These are phyloP conservation scores for Macadamia integrifolia DNA, from an alignment of 164 flowering plant genomes.

Conservation along the genomic window DNA sequence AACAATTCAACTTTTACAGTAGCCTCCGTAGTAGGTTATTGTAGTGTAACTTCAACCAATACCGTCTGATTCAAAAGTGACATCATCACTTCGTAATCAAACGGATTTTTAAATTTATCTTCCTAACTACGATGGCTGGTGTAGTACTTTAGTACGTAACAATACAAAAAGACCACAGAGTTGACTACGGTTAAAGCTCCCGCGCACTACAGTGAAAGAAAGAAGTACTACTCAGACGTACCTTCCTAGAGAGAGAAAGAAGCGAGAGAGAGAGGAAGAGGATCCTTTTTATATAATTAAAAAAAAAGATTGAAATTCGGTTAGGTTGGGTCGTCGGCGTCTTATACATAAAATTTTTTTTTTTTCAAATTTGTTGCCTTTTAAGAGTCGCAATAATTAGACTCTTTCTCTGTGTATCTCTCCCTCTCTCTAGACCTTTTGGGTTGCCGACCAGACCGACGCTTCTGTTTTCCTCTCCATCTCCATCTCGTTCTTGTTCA, in stretches of 20 bases:
- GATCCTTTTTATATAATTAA: too few relatives aligned
- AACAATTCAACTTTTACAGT: too few relatives aligned
- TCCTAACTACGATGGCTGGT: neutral
- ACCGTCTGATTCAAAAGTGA: neutral
- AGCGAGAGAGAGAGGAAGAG: too few relatives aligned
- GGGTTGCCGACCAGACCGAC: neutral
- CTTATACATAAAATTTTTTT: neutral
- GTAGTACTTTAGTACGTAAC: neutral
- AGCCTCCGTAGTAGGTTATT: too few relatives aligned
- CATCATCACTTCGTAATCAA: neutral
- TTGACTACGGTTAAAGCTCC: neutral
- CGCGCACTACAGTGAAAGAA: neutral
- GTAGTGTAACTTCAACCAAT: too few relatives aligned
- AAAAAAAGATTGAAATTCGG: neutral
- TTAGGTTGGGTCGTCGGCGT: neutral
- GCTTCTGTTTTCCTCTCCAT: neutral
- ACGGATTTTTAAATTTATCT: neutral
- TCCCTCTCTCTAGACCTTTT: neutral
- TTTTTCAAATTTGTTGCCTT: neutral
- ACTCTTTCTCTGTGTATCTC: neutral
- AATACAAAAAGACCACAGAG: neutral
- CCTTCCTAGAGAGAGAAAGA: neutral
- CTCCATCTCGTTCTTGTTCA: constrained; percentile 6
- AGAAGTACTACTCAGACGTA: neutral
- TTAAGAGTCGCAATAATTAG: neutral